Conservation (phyloP, 768 basidiomycete genomes). For the Lyophyllum shimeji region DNA sequence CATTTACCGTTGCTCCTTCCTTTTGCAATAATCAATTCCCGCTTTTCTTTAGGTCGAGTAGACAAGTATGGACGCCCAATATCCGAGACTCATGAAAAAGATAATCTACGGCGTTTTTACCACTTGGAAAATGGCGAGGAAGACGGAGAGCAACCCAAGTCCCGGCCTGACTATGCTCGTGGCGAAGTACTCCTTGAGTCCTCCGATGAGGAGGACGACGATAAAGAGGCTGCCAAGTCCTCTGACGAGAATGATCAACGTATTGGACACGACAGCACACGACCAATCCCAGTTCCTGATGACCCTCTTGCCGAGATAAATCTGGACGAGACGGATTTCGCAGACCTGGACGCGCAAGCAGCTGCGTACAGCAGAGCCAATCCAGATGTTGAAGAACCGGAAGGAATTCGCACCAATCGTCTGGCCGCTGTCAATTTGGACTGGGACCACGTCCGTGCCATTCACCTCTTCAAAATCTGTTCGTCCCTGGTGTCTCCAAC, state of each 20-base stretch:
- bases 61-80: conserved; percentile 89
- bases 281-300: conserved; percentile 35
- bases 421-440: conserved; percentile 94
- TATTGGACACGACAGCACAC: conserved; percentile 47
- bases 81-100: conserved; percentile 66
- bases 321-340: conserved; percentile 74
- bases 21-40: neutral
- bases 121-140: conserved; percentile 51
- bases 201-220: conserved; percentile 70
- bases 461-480: conserved; percentile 90
- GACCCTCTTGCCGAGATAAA: conserved; percentile 63
- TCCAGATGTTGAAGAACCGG: conserved; percentile 38
- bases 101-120: conserved; percentile 80
- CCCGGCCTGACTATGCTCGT: conserved; percentile 79
- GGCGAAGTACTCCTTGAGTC: conserved; percentile 88
- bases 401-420: conserved; percentile 57
- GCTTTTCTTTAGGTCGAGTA: conserved; percentile 50
- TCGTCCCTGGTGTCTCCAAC: conserved; percentile 76
- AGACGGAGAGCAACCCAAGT: conserved; percentile 27
- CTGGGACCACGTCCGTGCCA: conserved; percentile 94
- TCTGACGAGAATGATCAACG: conserved; percentile 39
- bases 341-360: conserved; percentile 74
- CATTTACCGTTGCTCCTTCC: neutral
- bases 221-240: conserved; percentile 10
- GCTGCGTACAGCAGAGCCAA: conserved; percentile 55